Evolutionary conservation across 768 basidiomycete genomes (phyloP).

Genomic region (Cantharellus anzutake): DNA sequence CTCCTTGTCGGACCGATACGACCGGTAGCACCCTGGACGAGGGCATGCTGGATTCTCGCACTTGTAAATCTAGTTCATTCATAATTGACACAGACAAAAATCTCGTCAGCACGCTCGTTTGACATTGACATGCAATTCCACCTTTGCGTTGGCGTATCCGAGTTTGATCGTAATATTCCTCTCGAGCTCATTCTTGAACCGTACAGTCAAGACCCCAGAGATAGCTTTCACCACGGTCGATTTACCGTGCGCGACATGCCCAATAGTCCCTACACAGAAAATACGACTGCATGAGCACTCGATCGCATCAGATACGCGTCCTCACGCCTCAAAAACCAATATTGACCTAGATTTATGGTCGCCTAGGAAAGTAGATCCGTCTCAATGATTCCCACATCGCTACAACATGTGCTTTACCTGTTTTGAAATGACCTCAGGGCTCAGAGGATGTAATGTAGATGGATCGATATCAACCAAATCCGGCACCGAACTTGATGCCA

Average conservation of each 20-base stretch:
- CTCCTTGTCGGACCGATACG: conserved; percentile 87
- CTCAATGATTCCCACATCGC: too few relatives aligned
- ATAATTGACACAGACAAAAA: background rate
- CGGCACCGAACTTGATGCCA: too few relatives aligned
- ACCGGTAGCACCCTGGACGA: conserved; percentile 83
- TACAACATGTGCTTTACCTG: conserved; percentile 33
- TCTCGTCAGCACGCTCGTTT: background rate
- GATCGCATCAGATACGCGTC: background rate
- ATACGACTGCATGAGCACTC: background rate
- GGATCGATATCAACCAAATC: conserved; percentile 47
- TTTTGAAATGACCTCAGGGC: conserved; percentile 80
- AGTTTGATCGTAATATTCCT: conserved; percentile 99
- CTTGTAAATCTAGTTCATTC: conserved; percentile 70
- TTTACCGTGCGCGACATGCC: conserved; percentile 96
- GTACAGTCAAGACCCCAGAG: conserved; percentile 92
- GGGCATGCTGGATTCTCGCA: conserved; percentile 89
- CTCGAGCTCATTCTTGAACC: conserved; percentile 98
- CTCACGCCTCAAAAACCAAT: background rate
- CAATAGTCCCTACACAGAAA: conserved; percentile 61
- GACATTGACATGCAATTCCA: conserved; percentile 19
- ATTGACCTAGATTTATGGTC: conserved; percentile 76
- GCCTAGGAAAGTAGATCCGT: conserved; percentile 32
- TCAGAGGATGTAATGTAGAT: conserved; percentile 68
- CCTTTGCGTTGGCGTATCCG: conserved; percentile 98
- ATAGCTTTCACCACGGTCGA: conserved; percentile 97